phyloP scores from a whole-genome alignment of 2,329 filamentous ascomycete species.

The Diaporthe velutina region DNA sequence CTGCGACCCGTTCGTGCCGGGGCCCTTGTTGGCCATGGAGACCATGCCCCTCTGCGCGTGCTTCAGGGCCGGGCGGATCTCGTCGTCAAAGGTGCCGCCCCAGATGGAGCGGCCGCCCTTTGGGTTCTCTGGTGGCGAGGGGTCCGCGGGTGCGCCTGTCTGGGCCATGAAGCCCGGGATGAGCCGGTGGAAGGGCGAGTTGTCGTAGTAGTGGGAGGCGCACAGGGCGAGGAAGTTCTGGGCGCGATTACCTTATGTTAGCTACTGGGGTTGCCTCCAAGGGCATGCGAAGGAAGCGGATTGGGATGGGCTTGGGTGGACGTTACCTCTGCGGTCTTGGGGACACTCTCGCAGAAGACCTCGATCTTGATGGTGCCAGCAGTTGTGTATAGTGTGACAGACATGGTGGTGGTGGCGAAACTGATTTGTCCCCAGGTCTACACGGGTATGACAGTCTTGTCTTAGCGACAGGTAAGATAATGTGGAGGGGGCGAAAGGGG shows the following conservation, averaged over 20 bases:
- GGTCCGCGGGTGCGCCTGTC: constrained; percentile 74
- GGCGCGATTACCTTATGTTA: not conserved
- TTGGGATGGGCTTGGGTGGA: not conserved
- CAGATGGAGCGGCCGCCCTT: constrained; percentile 82
- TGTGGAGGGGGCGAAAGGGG: not conserved
- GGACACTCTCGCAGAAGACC: constrained; percentile 94
- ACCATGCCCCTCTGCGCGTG: constrained; percentile 79
- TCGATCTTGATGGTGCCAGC: constrained; percentile 94
- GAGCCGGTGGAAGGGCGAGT: constrained; percentile 82
- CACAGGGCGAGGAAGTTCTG: constrained; percentile 91
- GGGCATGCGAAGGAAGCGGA: not conserved
- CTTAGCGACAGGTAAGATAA: not conserved
- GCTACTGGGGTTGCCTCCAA: not conserved
- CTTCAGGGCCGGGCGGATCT: constrained; percentile 78
- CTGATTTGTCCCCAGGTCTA: not conserved
- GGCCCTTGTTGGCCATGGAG: constrained; percentile 84
- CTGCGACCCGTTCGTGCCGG: constrained; percentile 80
- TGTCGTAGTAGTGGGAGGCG: constrained; percentile 82
- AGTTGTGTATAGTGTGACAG: constrained; percentile 85
- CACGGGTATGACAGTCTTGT: not conserved
- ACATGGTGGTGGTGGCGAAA: constrained; percentile 61
- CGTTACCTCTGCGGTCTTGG: constrained; percentile 86
- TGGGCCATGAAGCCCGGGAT: constrained; percentile 88
- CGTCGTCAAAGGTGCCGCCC: constrained; percentile 81
- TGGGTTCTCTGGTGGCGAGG: constrained; percentile 67